Evolutionary conservation across 306 rosid species (phyloP).

Genomic region (Pyrus betulifolia): DNA sequence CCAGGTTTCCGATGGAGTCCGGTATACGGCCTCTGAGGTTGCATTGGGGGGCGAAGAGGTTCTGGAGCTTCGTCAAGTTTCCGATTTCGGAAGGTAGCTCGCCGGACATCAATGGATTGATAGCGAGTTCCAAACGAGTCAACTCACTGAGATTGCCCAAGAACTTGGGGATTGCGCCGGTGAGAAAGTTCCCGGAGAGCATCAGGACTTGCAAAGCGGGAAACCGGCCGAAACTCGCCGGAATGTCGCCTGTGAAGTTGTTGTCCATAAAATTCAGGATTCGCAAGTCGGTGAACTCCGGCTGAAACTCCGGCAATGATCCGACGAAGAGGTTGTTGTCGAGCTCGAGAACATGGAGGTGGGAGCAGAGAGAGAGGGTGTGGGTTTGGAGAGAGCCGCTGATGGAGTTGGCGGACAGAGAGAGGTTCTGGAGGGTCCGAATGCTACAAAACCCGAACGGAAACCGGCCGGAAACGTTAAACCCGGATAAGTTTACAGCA

Average conservation of each 20-base stretch:
- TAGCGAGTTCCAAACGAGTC: conserved; percentile 33
- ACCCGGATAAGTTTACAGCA: conserved; percentile 37
- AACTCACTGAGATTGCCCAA: conserved; percentile 58
- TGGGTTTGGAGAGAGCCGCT: conserved; percentile 35
- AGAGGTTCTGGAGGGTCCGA: conserved; percentile 46
- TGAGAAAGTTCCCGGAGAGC: conserved; percentile 39
- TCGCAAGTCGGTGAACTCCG: conserved; percentile 25
- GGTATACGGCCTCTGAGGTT: conserved; percentile 56
- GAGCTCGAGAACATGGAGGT: conserved; percentile 47
- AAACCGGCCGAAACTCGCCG: conserved; percentile 46
- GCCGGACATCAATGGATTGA: conserved; percentile 27
- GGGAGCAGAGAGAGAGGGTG: conserved; percentile 47
- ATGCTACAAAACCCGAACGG: conserved; percentile 65
- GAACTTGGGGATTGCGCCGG: conserved; percentile 50
- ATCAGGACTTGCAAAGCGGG: conserved; percentile 25
- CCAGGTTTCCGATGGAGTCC: conserved; percentile 57
- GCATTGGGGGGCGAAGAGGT: conserved; percentile 3
- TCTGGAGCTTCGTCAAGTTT: conserved; percentile 45
- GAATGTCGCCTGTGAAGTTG: conserved; percentile 67
- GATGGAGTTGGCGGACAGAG: conserved; percentile 21
- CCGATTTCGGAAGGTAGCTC: conserved; percentile 64
- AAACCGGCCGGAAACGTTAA: conserved; percentile 39
- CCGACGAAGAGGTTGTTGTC: conserved; percentile 43
- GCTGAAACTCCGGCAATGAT: conserved; percentile 47
- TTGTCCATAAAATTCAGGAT: conserved; percentile 44